Conservation (phyloP, 2,329 filamentous ascomycete genomes). For the Xylariaceae sp. region DNA sequence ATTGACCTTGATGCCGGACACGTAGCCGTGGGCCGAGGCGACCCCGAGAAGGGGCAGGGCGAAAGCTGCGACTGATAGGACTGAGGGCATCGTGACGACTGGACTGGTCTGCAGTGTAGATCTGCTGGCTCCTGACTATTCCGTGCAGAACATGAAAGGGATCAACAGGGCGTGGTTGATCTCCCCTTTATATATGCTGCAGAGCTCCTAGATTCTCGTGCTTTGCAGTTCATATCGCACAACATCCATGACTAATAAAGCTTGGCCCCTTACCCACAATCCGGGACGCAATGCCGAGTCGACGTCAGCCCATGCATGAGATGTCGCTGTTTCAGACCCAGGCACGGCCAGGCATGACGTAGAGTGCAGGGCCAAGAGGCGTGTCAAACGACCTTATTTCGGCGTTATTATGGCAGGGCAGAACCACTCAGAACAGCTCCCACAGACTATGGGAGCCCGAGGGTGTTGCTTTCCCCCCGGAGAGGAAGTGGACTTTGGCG, state of each 20-base stretch:
- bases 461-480: constrained; percentile 1
- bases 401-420: not conserved
- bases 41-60: constrained; percentile 13
- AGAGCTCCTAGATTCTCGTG: too few species aligned
- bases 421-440: too few species aligned
- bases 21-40: constrained; percentile 21
- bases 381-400: not conserved
- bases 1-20: constrained; percentile 22
- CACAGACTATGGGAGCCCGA: not conserved
- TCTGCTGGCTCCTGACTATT: constrained; percentile 2
- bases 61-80: constrained; percentile 11
- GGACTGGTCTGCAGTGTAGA: not conserved
- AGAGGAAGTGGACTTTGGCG: not conserved
- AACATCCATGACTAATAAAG: constrained; percentile 5
- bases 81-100: constrained; percentile 14
- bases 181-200: constrained; percentile 13
- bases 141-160: constrained; percentile 7
- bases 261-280: constrained; percentile 9
- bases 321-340: constrained; percentile 1
- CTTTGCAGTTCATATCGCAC: constrained; percentile 5
- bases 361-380: not conserved
- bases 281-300: constrained; percentile 3
- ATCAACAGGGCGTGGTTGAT: not conserved
- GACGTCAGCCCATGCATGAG: constrained; percentile 4
- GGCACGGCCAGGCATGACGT: constrained; percentile 15